Evolutionary conservation across 345 rosid genomes (phyloP).

Genomic region (Camelina neglecta): DNA sequence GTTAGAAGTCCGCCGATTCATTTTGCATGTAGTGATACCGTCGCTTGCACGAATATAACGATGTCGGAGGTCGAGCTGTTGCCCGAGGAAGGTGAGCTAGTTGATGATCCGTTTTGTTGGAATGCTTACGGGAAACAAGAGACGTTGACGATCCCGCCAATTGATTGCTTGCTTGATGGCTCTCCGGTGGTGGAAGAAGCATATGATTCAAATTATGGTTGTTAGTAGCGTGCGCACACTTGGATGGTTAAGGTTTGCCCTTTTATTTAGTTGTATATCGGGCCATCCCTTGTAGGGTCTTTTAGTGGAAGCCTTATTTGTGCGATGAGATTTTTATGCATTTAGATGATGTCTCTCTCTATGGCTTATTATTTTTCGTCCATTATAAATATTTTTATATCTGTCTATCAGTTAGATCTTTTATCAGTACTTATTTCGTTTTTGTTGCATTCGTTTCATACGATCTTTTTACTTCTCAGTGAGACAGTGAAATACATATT

Average conservation of each 20-base stretch:
- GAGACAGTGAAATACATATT: too few species aligned
- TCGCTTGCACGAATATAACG: constrained; percentile 89
- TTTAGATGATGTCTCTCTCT: background rate
- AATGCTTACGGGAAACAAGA: constrained; percentile 90
- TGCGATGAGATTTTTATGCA: constrained; percentile 56
- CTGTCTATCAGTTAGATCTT: background rate
- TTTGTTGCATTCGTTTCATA: background rate
- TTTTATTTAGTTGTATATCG: constrained; percentile 28
- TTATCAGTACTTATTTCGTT: too few species aligned
- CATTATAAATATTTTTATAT: background rate
- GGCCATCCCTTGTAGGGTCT: constrained; percentile 73
- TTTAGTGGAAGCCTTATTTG: constrained; percentile 56
- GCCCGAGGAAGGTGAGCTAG: constrained; percentile 82
- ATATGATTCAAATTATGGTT: constrained; percentile 44
- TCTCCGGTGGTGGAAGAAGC: constrained; percentile 51
- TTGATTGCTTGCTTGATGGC: constrained; percentile 81
- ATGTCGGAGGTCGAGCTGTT: constrained; percentile 91
- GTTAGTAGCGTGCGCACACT: constrained; percentile 1
- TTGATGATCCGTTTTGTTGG: constrained; percentile 98
- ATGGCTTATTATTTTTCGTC: background rate
- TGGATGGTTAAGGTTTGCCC: background rate
- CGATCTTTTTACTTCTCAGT: background rate
- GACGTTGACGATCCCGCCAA: constrained; percentile 80
- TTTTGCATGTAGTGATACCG: constrained; percentile 93
- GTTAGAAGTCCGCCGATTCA: constrained; percentile 82